Base-by-base conservation (phyloP, 176 grass and related monocot species). In the Ananas comosus region DNA sequence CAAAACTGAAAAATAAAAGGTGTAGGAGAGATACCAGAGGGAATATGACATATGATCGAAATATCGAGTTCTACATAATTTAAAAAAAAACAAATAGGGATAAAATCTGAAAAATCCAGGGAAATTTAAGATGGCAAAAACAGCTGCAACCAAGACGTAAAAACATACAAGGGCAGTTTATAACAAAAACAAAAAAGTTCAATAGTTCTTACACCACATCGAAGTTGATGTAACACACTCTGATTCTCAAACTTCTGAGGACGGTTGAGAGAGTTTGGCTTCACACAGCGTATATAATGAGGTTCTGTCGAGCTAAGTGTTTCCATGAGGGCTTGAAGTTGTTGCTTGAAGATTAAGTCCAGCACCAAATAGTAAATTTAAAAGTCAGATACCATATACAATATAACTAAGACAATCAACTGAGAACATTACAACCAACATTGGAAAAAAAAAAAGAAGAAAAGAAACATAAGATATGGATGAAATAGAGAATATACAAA, bases 261-360 rank as follows among this genome's bases (percentile, higher is more conserved):
- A 18, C 87, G 89, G 79, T 93, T 99, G 50, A 85, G 68, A 79
- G 89, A 99, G 77, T 93, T 99, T 50, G 94, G 94, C 77, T 99
- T 99, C 80, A 99, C 82, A 48, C 94, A 99, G 68, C 94, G 83
- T 71, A 99, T 79, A 27, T 99, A 99, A 66, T 99, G 94, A 82
- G 94, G 89, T 72, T 93, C 89, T 14, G 94, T 99, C 5, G 81
- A 83, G 71, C 79, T 99, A 17, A 99, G 82, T 12, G 86, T 99
- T 75, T 99, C 94, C 94, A 99, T 99, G 69, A 99, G 94, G n/a
- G 94, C 77, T 86, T 97, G 94, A 58, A 97, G 84, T 99, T 99
- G 94, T 90, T 93, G 94, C 94, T 99, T 74, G 42, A 63, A 67
- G 79, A 80, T 10, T 81, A 79, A 51, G 23, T 51, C 14, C 42